Evolutionary conservation across 306 rosid genomes (phyloP), one percentile per base, ranked within the genome.

Genomic region (Prunus mira): DNA sequence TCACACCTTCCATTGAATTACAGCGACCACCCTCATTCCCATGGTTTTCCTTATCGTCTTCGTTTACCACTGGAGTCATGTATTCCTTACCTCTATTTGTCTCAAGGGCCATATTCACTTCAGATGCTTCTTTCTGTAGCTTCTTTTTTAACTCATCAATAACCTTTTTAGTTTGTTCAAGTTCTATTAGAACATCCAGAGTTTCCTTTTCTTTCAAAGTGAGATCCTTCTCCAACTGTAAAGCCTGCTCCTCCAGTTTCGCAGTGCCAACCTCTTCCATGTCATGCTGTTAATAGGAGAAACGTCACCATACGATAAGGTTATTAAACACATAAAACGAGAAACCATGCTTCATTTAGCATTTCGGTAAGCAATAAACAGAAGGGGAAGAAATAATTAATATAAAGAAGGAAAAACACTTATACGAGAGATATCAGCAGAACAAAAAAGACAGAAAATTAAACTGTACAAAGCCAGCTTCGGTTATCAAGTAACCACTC

Each of bases 21-120:
- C 30, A 75, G 22, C 45, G 67, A 65, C 63, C 52, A 32, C 64
- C 75, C 20, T 67, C 83, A 77, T 67, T 75, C 71, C 56, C 88
- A 46, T 68, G 83, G 85, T 87, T 92, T 79, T 86, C 91, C 86
- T 93, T 88, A 61, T 83, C 89, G 32, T 73, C 89, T 75, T 90
- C 84, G 0, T 76, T n/a, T 50, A 22, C 77, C 64, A 12, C 55
- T 27, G 71, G 73, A 78, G 24, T 71, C 78, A 12, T 65, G 18
- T 74, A 61, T 46, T 69, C 78, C 20, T 64, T 76, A 43, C 54
- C 81, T 6, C 65, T 25, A 20, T 56, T 76, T 9, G 76, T 66
- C 34, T 76, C 78, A 13, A 47, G 69, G 71, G 79, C 65, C 65
- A 19, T 34, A 52, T 72, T 74, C 66, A 79, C 82, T 65, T 85